These are phyloP conservation scores for Eucalyptus victrix DNA, from an alignment of 345 rosid species.

Conservation along the genomic window DNA sequence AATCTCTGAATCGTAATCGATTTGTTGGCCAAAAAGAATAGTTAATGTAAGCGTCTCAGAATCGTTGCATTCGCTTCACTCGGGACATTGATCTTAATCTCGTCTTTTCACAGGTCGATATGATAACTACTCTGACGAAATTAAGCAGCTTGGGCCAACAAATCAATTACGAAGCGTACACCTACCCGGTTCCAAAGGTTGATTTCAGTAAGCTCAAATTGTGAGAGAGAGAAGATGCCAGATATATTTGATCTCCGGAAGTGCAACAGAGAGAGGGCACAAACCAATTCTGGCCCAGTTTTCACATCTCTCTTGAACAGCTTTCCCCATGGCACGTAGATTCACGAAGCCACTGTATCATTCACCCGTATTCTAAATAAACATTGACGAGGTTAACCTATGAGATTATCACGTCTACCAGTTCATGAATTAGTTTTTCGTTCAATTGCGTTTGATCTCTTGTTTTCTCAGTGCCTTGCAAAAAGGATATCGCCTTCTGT, in stretches of 20 bases:
- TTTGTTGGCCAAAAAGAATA: not conserved
- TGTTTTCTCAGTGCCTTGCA: not conserved
- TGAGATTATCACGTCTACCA: not conserved
- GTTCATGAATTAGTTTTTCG: not conserved
- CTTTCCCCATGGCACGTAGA: not conserved
- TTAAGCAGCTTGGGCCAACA: slow-evolving; percentile 70
- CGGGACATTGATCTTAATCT: not conserved
- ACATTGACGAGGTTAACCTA: not conserved
- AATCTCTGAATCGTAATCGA: not conserved
- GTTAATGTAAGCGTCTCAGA: not conserved
- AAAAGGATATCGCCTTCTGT: not conserved
- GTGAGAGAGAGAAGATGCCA: not conserved
- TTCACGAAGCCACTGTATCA: not conserved
- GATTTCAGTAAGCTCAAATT: slow-evolving; percentile 79
- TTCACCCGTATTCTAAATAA: not conserved
- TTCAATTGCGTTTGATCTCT: not conserved
- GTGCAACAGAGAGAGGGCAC: not conserved
- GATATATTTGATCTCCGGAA: not conserved
- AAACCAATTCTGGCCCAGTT: not conserved
- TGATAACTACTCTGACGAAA: slow-evolving; percentile 79
- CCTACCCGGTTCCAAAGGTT: slow-evolving; percentile 48
- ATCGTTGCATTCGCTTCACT: not conserved
- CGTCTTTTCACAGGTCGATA: slow-evolving; percentile 56
- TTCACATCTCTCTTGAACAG: not conserved
- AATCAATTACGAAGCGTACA: slow-evolving; percentile 83